Evolutionary conservation across 805 yeast genomes (phyloP).

Genomic region (Yarrowia divulgata): DNA sequence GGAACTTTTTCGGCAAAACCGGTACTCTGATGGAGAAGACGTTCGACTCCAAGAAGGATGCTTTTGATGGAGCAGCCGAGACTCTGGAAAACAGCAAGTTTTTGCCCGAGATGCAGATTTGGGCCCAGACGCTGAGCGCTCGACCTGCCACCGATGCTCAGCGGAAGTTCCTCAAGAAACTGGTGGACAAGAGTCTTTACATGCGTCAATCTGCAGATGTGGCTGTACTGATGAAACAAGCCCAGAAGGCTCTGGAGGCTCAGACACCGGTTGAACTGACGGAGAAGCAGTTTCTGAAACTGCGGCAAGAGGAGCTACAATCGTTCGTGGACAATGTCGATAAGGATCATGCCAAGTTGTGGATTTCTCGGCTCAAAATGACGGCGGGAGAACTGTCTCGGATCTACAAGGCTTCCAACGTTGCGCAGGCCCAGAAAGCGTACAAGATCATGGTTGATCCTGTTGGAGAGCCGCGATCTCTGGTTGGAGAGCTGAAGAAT

Average conservation of each 20-base stretch:
- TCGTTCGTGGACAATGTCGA: neutral
- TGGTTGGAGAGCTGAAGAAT: constrained; percentile 22
- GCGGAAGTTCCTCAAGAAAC: neutral
- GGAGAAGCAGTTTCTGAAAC: neutral
- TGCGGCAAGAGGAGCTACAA: neutral
- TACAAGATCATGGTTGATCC: constrained; percentile 26
- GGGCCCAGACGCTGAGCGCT: neutral
- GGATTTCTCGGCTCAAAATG: constrained; percentile 22
- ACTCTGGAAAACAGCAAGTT: neutral
- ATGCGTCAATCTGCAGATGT: constrained; percentile 26
- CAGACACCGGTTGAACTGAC: neutral
- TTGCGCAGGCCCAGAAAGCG: constrained; percentile 29
- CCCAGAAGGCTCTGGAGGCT: neutral
- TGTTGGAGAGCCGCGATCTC: neutral
- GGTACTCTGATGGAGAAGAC: neutral
- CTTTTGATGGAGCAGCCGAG: constrained; percentile 14
- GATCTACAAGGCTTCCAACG: constrained; percentile 2
- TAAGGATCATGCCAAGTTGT: neutral
- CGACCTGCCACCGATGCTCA: neutral
- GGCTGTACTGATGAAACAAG: neutral
- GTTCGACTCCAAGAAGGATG: constrained; percentile 18
- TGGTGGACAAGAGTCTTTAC: constrained; percentile 13
- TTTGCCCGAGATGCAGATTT: constrained; percentile 8
- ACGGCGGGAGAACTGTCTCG: constrained; percentile 5
- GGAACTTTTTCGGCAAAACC: constrained; percentile 2